Conservation (phyloP, 768 basidiomycete species). For the Clitopilus hobsonii region DNA sequence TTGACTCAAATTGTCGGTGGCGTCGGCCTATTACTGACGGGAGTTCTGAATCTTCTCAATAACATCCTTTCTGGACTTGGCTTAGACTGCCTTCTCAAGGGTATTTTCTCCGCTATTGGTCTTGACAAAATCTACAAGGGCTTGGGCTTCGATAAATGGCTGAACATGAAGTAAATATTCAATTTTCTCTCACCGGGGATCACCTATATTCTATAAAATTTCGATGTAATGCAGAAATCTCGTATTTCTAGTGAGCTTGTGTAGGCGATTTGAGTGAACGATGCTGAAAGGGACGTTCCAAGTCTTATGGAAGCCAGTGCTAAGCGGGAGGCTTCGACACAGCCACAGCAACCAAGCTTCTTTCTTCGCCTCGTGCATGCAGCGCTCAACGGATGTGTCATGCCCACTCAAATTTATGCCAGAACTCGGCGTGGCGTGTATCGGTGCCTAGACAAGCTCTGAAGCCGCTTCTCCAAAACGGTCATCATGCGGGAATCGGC, state of each 20-base stretch:
- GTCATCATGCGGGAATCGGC: neutral
- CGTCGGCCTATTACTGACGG: slow-evolving; percentile 28
- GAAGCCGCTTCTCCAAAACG: neutral
- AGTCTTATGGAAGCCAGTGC: no score
- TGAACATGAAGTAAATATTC: neutral
- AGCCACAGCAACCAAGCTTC: neutral
- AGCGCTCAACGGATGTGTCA: neutral
- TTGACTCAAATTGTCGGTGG: slow-evolving; percentile 30
- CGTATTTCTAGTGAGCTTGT: no score
- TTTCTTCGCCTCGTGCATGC: neutral
- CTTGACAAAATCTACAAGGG: neutral
- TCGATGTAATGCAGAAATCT: no score
- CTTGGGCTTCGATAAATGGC: neutral
- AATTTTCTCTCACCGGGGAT: no score
- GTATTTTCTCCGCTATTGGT: slow-evolving; percentile 4
- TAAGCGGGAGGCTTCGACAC: neutral
- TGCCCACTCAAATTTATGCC: neutral
- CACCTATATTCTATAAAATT: no score
- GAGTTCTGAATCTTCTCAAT: slow-evolving; percentile 30
- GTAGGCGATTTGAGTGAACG: no score
- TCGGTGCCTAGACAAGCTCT: neutral
- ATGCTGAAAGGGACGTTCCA: no score
- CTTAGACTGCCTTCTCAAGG: slow-evolving; percentile 4
- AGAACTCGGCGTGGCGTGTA: neutral
- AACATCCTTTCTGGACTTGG: slow-evolving; percentile 13